Base-by-base conservation (phyloP, 176 grass and related monocot genomes). In the Carex myosuroides region DNA sequence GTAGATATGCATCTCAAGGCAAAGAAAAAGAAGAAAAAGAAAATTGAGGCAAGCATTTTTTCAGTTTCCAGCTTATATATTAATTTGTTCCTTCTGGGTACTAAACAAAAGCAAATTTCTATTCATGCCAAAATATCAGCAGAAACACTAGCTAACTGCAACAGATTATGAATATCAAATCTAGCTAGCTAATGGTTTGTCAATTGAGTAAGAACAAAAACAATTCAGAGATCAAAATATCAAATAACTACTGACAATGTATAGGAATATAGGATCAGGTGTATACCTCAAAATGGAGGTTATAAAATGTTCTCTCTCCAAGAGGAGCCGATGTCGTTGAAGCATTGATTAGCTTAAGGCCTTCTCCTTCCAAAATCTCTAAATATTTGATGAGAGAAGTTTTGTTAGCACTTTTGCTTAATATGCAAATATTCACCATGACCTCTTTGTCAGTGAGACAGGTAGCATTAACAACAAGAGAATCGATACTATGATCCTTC, bases 261-360 rank as follows among this genome's bases (percentile, higher is more conserved):
- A 37, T 57, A 85, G n/a, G 46, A 63, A 2, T 59, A 37, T 57
- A 85, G n/a, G 46, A 63, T 14, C 13, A 22, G 24, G 50, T 12
- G 56, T 53, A 79, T 90, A 97, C 94, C 94, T 97, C 89, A 72
- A 94, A 81, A 86, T 97, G 94, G 54, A 97, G 88, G 69, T 81
- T 92, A 24, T 93, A 97, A 79, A 97, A 92, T n/a, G 60, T 89
- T 80, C 55, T 94, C 61, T 90, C 85, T 53, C 82, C 91, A 55
- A 76, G 79, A 12, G 13, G 39, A 52, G 63, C 60, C 10, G 89
- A 83, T 46, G 61, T 79, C 33, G 88, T 89, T 7, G 94, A 97
- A 21, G 94, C 89, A 57, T 87, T 90, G 52, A 94, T 60, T 17
- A 97, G 67, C 29, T 79, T 75, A 66, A 92, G 82, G 13, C 94